Evolutionary conservation across 306 rosid genomes (phyloP), one percentile per base, ranked within the genome.

Genomic region (Vigna angularis): DNA sequence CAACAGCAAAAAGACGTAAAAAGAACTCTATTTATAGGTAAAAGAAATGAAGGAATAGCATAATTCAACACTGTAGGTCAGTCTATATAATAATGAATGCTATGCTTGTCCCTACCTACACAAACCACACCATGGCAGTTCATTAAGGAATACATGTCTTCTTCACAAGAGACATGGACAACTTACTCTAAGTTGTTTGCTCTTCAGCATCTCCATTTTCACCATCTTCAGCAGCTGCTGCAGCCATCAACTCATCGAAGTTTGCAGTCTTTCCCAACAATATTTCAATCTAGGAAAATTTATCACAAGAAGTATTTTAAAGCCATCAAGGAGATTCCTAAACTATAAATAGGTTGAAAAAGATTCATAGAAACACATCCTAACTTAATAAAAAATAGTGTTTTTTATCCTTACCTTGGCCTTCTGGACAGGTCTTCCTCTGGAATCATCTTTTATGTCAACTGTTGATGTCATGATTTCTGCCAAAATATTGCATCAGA

Each of bases 221-320:
- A 61, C 73, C 88, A 40, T 85, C 91, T 73, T 87, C 89, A 0
- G 84, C 69, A 42, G 90, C 64, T 1, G 90, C 92, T 1, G 91
- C 94, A 0, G 91, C 89, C 97, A 91, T 89, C 80, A 89, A 69
- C 81, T 88, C 92, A n/a, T 91, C 97, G 24, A 91, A 91, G 75
- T 89, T 88, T 75, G 85, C 91, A 0, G 94, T 88, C 87, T 89
- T 91, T 63, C 87, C 93, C 3, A 91, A 90, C 65, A 89, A 0
- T 55, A 91, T 91, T 84, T 91, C 97, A 59, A 91, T 91, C 94
- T 91, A 79, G 36, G 66, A 72, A 61, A 66, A 55, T 78, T 69
- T 7, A 70, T 26, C 61, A 73, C 26, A 13, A 51, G 34, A 55
- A 42, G 75, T 59, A 52, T 62, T 56, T 61, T 74, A 32, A 61